Evolutionary conservation across 2,329 filamentous ascomycete species (phyloP).

Genomic region (Capronia coronata): DNA sequence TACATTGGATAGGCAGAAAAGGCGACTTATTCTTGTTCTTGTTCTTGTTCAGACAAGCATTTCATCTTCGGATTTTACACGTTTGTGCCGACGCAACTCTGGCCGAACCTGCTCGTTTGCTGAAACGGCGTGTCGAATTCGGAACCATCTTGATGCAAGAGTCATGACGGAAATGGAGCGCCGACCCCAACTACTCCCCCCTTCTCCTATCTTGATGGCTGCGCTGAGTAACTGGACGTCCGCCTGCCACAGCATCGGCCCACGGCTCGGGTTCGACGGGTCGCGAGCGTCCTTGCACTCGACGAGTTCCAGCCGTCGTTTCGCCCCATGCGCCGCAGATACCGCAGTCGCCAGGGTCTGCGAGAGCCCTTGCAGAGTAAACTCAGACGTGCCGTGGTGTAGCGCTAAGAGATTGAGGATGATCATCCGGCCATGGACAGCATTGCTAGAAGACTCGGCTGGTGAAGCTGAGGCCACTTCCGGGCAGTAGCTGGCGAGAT

Average conservation of each 20-base stretch:
- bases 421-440: constrained; percentile 31
- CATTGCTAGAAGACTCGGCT: constrained; percentile 23
- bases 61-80: constrained; percentile 11
- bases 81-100: not conserved
- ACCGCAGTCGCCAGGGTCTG: constrained; percentile 39
- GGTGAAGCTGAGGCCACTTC: constrained; percentile 37
- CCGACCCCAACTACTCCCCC: constrained; percentile 52
- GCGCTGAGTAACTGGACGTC: constrained; percentile 58
- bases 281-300: constrained; percentile 36
- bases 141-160: constrained; percentile 62
- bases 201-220: constrained; percentile 42
- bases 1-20: constrained; percentile 4
- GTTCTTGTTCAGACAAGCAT: constrained; percentile 15
- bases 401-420: constrained; percentile 39
- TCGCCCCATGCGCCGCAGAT: constrained; percentile 33
- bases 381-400: constrained; percentile 41
- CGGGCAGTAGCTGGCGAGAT: constrained; percentile 51
- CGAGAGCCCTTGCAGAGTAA: constrained; percentile 45
- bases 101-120: constrained; percentile 30
- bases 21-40: too few species aligned
- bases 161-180: constrained; percentile 52
- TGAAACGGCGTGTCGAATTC: constrained; percentile 37
- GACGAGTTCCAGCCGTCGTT: constrained; percentile 35
- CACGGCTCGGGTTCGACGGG: constrained; percentile 30
- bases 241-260: constrained; percentile 41